These are phyloP conservation scores for Lipomyces mesembrius DNA, from an alignment of 805 yeast genomes.

Conservation along the genomic window DNA sequence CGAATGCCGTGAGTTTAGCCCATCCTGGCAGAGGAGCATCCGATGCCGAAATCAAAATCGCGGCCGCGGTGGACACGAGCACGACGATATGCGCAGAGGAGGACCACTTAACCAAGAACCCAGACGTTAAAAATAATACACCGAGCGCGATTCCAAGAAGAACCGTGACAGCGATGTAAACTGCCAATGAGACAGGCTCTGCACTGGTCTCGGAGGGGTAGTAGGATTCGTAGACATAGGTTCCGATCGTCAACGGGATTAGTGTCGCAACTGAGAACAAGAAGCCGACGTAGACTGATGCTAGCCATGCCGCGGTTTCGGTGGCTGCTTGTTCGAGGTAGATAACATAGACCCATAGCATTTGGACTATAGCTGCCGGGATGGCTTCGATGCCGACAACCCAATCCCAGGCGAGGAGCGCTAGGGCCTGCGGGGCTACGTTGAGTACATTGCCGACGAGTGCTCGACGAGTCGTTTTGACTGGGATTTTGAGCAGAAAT, in stretches of 20 bases:
- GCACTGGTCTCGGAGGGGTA: background rate
- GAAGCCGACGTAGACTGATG: constrained; percentile 34
- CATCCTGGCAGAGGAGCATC: constrained; percentile 11
- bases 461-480: constrained; percentile 20
- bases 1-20: constrained; percentile 12
- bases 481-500: constrained; percentile 23
- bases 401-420: constrained; percentile 33
- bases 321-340: constrained; percentile 35
- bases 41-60: constrained; percentile 17
- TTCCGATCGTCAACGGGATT: constrained; percentile 9
- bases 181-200: constrained; percentile 1
- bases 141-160: constrained; percentile 19
- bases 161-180: background rate
- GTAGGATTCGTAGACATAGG: constrained; percentile 10
- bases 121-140: constrained; percentile 26
- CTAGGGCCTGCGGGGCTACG: constrained; percentile 27
- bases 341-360: constrained; percentile 26
- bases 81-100: constrained; percentile 35
- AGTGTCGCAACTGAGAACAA: constrained; percentile 20
- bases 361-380: constrained; percentile 30
- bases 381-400: constrained; percentile 24
- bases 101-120: constrained; percentile 31
- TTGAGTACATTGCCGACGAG: constrained; percentile 24
- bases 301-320: constrained; percentile 34
- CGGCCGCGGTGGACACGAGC: constrained; percentile 33